Percentiles rank a stretch among this genome's conserved stretches.
These are phyloP conservation scores for Aspergillus aculeatinus DNA, from an alignment of 2,329 filamentous ascomycete genomes.

Conservation along the genomic window DNA sequence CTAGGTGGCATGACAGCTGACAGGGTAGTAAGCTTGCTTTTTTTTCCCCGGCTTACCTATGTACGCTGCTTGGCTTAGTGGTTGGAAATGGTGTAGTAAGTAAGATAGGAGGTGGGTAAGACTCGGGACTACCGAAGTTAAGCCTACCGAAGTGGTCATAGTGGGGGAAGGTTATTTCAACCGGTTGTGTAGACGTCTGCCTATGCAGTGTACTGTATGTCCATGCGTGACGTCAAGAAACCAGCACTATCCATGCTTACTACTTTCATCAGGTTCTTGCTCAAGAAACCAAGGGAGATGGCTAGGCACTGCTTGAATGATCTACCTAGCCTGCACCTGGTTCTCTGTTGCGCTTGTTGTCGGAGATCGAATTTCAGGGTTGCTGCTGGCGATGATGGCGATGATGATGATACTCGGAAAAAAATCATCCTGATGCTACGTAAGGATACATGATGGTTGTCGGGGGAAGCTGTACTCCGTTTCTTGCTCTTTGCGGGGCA, in stretches of 20 bases:
- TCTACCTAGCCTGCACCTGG: neutral
- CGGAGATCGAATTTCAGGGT: neutral
- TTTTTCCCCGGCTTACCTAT: too few species aligned
- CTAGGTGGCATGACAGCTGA: neutral
- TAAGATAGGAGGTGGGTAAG: neutral
- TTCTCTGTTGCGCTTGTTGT: neutral
- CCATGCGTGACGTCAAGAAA: neutral
- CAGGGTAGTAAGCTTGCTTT: neutral
- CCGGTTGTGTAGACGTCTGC: too few species aligned
- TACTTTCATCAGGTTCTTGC: neutral
- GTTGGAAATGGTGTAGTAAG: neutral
- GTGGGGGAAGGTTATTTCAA: neutral
- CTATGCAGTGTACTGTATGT: neutral
- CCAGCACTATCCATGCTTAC: neutral
- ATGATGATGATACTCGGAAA: too few species aligned
- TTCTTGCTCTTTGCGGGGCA: neutral
- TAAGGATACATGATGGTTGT: too few species aligned
- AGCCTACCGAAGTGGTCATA: neutral
- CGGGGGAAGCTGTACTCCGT: neutral
- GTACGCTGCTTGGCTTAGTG: too few species aligned
- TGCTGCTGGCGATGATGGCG: too few species aligned
- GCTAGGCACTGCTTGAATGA: neutral
- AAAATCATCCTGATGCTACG: too few species aligned
- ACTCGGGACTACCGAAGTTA: too few species aligned
- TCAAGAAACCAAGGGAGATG: too few species aligned